Evolutionary conservation across 148 eudicot genomes (phyloP).

Genomic region (Persicaria tinctoria): DNA sequence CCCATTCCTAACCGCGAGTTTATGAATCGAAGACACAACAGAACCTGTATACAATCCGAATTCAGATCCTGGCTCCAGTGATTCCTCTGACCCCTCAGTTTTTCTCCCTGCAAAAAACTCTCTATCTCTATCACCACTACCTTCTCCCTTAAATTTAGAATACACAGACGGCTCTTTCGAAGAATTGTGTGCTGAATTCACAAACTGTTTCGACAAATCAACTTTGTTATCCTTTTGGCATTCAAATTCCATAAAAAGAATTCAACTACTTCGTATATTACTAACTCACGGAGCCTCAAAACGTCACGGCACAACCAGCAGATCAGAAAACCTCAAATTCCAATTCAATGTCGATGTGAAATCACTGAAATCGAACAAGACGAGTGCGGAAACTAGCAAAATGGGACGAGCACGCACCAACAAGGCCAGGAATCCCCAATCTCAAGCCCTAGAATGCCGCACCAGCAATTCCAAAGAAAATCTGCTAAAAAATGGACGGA

Average conservation of each 20-base stretch:
- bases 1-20: slow-evolving; percentile 20
- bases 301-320: slow-evolving; percentile 1
- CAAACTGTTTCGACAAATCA: slow-evolving; percentile 29
- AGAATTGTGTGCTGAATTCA: slow-evolving; percentile 27
- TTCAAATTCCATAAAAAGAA: slow-evolving; percentile 86
- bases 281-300: slow-evolving; percentile 10
- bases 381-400: neutral
- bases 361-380: neutral
- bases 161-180: slow-evolving; percentile 25
- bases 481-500: neutral
- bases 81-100: slow-evolving; percentile 26
- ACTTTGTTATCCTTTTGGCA: slow-evolving; percentile 43
- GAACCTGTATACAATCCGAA: slow-evolving; percentile 25
- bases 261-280: slow-evolving; percentile 7
- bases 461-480: slow-evolving; percentile 1
- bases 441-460: neutral
- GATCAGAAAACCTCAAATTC: slow-evolving; percentile 2
- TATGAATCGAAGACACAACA: slow-evolving; percentile 15
- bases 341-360: neutral
- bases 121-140: slow-evolving; percentile 12
- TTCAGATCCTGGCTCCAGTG: slow-evolving; percentile 15
- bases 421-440: neutral
- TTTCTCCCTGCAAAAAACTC: slow-evolving; percentile 20
- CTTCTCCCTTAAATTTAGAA: slow-evolving; percentile 18
- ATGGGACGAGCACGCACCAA: neutral